Evolutionary conservation across 129 eudicot genomes (phyloP).

Genomic region (Flaveria brownii): DNA sequence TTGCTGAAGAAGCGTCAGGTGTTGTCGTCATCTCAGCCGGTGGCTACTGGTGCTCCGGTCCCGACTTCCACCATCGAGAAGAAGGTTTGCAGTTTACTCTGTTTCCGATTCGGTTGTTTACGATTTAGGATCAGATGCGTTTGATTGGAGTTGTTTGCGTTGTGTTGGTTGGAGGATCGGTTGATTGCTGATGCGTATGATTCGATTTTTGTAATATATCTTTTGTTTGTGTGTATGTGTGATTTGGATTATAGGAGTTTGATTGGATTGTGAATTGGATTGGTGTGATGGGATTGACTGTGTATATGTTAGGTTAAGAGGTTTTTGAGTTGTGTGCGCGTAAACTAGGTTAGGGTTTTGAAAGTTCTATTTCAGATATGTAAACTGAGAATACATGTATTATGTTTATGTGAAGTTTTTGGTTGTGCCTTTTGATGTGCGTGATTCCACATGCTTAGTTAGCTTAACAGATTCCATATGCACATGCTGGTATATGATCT

Average conservation of each 20-base stretch:
- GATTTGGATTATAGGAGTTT: neutral
- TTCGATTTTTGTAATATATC: too few species aligned
- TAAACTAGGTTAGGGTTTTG: slow-evolving; percentile 22
- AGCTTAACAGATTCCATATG: neutral
- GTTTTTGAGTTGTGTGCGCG: neutral
- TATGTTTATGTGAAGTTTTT: neutral
- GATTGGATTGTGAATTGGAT: neutral
- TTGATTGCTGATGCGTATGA: slow-evolving; percentile 14
- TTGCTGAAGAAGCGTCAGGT: slow-evolving; percentile 83
- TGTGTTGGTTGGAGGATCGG: neutral
- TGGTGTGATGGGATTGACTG: neutral
- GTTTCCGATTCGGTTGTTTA: neutral
- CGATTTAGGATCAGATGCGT: slow-evolving; percentile 25
- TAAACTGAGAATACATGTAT: neutral
- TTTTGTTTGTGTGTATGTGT: neutral
- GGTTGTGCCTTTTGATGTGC: slow-evolving; percentile 5
- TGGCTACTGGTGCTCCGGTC: slow-evolving; percentile 35
- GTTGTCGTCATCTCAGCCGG: slow-evolving; percentile 47
- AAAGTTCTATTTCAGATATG: neutral
- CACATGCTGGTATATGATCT: neutral
- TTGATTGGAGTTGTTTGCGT: neutral
- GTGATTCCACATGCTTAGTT: neutral
- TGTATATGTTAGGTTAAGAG: neutral
- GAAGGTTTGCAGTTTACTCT: slow-evolving; percentile 54
- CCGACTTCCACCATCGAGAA: slow-evolving; percentile 43